A percentile compares a stretch with the other conserved stretches of the same genome.
Evolutionary conservation across 768 basidiomycete species (phyloP).

Genomic region (Kwoniella mangroviensis): DNA sequence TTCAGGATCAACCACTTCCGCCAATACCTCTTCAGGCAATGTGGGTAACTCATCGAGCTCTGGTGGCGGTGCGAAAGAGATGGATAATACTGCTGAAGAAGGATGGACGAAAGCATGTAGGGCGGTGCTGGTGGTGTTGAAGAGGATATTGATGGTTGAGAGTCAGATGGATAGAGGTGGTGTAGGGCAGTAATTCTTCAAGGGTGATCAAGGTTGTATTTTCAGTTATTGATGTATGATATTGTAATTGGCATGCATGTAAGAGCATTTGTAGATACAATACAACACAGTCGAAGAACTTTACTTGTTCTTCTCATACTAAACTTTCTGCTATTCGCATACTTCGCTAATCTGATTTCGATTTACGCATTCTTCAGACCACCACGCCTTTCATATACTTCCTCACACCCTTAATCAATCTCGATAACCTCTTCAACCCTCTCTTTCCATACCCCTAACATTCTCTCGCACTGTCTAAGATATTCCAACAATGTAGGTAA

Average conservation of each 20-base stretch:
- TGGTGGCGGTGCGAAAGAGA: background rate
- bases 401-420: background rate
- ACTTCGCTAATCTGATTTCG: background rate
- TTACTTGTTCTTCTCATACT: background rate
- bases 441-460: slow-evolving; percentile 41
- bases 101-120: slow-evolving; percentile 91
- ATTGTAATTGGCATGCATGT: background rate
- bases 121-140: slow-evolving; percentile 69
- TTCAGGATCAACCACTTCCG: slow-evolving; percentile 6
- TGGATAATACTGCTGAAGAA: slow-evolving; percentile 70
- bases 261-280: background rate
- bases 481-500: slow-evolving; percentile 45
- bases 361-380: background rate
- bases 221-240: background rate
- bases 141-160: slow-evolving; percentile 54
- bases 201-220: background rate
- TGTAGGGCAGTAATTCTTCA: no score
- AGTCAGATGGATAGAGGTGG: slow-evolving; percentile 50
- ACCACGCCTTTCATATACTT: background rate
- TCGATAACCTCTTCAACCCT: slow-evolving; percentile 22
- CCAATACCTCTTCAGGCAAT: background rate
- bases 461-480: slow-evolving; percentile 45
- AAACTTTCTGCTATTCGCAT: background rate
- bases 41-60: background rate
- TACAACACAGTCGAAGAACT: background rate